Evolutionary conservation across 179 eudicot species (phyloP), one percentile per base, ranked within the genome.

Genomic region (Amaranthus tricolor): DNA sequence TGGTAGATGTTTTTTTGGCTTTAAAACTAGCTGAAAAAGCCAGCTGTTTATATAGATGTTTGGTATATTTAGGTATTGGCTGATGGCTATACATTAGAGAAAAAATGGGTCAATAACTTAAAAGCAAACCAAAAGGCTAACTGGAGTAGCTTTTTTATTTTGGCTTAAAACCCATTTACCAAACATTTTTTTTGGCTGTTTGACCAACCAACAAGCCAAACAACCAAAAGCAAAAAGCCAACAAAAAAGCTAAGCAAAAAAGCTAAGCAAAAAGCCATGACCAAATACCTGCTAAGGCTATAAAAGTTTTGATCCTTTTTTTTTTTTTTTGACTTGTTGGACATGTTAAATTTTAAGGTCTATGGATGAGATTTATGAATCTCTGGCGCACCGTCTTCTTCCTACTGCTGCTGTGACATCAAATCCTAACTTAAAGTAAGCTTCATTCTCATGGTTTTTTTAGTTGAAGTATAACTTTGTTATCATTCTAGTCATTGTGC

Each of bases 351-450:
- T 78, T 58, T 77, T 55, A 66, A 96, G 99, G 79, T 83, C 82
- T 82, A 96, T 96, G 98, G 89, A 93, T 82, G 97, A 91, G 76
- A 84, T 91, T 49, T 96, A 96, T 70, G 86, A 96, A 82, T 69
- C 84, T 68, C 85, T 96, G 89, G 97, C 98, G 5, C 82, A 78
- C 51, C 97, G 92, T 81, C 83, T 96, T 77, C 83, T 91, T 66
- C 90, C 92, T 66, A 84, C 86, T 63, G 88, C 93, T 54, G 97
- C 97, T 31, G 85, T 82, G 9, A 82, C 82, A 72, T 78, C 96
- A 79, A 83, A 82, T 79, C 84, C 90, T 55, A 82, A 86, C 82
- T 84, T 81, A 51, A 95, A 93, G 99, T 95, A 86, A 89, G 93
- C 70, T 75, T 61, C 58, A 20, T 60, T 66, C 59, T 24, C 61